phyloP scores from a whole-genome alignment of 768 basidiomycete species.

The Erythrobasidium yunnanense region DNA sequence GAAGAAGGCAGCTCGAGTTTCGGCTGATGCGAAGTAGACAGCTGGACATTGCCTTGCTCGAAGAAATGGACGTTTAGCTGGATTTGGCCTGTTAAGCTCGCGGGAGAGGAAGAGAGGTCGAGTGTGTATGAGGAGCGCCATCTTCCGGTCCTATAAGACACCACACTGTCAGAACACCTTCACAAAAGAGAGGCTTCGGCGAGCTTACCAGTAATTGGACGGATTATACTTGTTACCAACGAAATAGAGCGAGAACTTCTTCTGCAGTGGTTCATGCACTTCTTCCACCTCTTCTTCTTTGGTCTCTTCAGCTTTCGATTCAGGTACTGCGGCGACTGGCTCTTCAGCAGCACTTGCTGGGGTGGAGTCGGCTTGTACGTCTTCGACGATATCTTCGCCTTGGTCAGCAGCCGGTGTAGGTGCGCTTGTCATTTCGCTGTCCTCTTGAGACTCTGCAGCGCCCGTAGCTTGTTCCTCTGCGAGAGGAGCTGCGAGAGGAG shows the following conservation, averaged over 20 bases:
- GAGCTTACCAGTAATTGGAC: slow-evolving; percentile 72
- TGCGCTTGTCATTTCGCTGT: not conserved
- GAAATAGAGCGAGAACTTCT: slow-evolving; percentile 59
- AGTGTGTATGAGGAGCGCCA: slow-evolving; percentile 83
- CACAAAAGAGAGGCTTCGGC: not conserved
- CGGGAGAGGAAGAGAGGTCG: slow-evolving; percentile 52
- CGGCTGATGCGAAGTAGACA: slow-evolving; percentile 61
- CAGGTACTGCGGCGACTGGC: slow-evolving; percentile 23
- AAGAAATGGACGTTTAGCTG: slow-evolving; percentile 88
- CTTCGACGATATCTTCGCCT: slow-evolving; percentile 1
- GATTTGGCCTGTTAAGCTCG: slow-evolving; percentile 56
- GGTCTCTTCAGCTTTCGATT: not conserved
- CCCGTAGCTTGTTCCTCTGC: not conserved
- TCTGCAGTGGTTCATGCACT: slow-evolving; percentile 33
- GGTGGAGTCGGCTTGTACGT: slow-evolving; percentile 21
- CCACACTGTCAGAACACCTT: not conserved
- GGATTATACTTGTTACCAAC: slow-evolving; percentile 97
- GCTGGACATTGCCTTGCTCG: slow-evolving; percentile 94
- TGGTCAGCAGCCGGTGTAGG: slow-evolving; percentile 6
- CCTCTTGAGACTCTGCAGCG: not conserved
- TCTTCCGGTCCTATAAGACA: slow-evolving; percentile 64
- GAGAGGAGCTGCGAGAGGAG: too few relatives aligned
- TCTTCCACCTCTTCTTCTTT: slow-evolving; percentile 32
- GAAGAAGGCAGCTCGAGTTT: slow-evolving; percentile 47
- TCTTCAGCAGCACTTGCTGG: slow-evolving; percentile 29